Conservation (phyloP, 164 flowering plant species). For the Akebia trifoliata region DNA sequence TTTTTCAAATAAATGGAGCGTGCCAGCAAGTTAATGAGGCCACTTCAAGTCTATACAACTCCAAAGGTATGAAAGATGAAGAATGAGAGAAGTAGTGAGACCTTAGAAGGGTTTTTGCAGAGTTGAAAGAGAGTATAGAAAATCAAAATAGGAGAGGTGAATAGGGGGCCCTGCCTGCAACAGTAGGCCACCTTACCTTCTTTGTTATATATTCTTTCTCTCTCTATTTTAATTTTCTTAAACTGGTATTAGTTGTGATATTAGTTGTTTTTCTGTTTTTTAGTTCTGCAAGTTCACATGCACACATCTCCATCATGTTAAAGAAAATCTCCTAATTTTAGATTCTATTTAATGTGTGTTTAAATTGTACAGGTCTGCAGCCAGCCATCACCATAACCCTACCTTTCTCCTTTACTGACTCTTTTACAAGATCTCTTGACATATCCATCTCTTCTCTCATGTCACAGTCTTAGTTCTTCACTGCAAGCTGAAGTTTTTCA, state of each 20-base stretch:
- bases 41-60: no score
- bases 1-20: no score
- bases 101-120: background rate
- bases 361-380: constrained; percentile 7
- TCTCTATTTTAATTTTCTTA: background rate
- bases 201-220: background rate
- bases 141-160: no score
- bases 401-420: constrained; percentile 5
- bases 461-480: constrained; percentile 10
- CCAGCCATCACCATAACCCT: constrained; percentile 6
- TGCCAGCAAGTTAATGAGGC: no score
- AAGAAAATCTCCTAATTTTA: background rate
- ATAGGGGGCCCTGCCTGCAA: no score
- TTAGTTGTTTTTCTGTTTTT: background rate
- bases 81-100: no score
- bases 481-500: constrained; percentile 9
- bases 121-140: no score
- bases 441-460: background rate
- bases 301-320: constrained; percentile 24
- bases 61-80: background rate
- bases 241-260: no score
- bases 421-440: constrained; percentile 8
- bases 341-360: background rate
- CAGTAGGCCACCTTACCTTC: constrained; percentile 5
- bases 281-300: constrained; percentile 20